Base-by-base conservation (phyloP, 495 filamentous ascomycete species). In the Aspergillus campestris region DNA sequence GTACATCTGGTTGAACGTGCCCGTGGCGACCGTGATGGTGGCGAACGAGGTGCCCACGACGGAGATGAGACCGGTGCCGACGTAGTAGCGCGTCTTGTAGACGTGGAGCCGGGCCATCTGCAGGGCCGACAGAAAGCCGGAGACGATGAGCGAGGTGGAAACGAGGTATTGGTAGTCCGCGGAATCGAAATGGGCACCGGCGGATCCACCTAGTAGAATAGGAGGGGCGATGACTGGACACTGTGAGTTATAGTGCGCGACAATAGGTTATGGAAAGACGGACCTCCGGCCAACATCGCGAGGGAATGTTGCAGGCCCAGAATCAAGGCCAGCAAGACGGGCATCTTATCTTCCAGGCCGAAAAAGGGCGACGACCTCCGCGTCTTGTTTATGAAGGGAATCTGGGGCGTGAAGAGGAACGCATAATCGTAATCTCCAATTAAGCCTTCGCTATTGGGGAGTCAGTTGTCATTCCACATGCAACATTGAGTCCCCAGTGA, bases 91-190 rank as follows among this genome's bases (percentile, higher is more conserved):
- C 5, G 88, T 94, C 44, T 76, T 78, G 37, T 72, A 77, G 44
- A 95, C 80, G 56, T 86, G 85, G 53, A 94, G 84, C n/a, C 90
- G 69, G 3, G 82, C 84, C 65, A 95, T 92, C 57, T 95, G 89
- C 15, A 95, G 70, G 11, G 77, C 72, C 7, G 85, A 89, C 24
- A 94, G 70, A 18, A 91, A 67, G 12, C 90, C 90, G 18, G 81
- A 88, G 24, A 91, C 86, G 46, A 96, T 92, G 55, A 95, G 66
- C 0, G 89, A 87, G 5, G 89, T 90, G 2, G 89, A 94, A 7
- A 96, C 89, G 7, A 96, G 76, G 60, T 96, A 91, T 61, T 87
- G 83, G 29, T 80, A 78, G 8, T 77, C 56, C 0, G 72, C 75
- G 3, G 67, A 47, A 6, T 57, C 61, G 12, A 94, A 70, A 53